Base-by-base conservation (phyloP, 805 yeast species). In the Komagataella mondaviorum region DNA sequence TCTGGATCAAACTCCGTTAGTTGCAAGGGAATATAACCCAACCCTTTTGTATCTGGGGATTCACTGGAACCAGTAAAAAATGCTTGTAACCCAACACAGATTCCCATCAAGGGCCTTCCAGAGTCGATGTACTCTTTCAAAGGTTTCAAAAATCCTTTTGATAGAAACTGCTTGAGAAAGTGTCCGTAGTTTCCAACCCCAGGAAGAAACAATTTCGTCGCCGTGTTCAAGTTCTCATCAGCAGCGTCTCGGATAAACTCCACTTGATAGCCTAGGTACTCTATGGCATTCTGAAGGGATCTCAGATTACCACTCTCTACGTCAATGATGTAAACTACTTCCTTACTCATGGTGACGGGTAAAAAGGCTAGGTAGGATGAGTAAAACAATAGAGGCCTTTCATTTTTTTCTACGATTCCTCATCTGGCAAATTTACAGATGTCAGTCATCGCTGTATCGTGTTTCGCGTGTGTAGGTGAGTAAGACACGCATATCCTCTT, bases 121-220 rank as follows among this genome's bases (percentile, higher is more conserved):
- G 85, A 70, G 6, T 71, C 67, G 44, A 90, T 81, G 60, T 88
- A 89, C 47, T 75, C 65, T 50, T 67, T 69, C 23, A 95, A 68
- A 0, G 95, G 95, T 44, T 70, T 75, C 12, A 73, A 79, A 54
- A 91, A 80, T 0, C 81, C 78, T 53, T 85, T 75, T 3, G 71
- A 70, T 48, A 71, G 72, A 48, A 93, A 66, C 58, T 85, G 80
- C 50, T 78, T 78, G 54, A 90, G 89, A 63, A 91, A 90, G 64
- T 93, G 98, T 47, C 96, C 99, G 65, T 80, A 95, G 63, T 89
- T 91, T 10, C 99, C 99, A 16, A 93, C 99, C 23, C 99, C 99
- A 6, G 99, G 99, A 22, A 93, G 75, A 53, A 93, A 75, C 55
- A 93, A 71, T 59, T 72, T 73, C 44, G 66, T 69, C 47, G 86